Evolutionary conservation across 768 basidiomycete species (phyloP).

Genomic region (Leccinum arenicola): DNA sequence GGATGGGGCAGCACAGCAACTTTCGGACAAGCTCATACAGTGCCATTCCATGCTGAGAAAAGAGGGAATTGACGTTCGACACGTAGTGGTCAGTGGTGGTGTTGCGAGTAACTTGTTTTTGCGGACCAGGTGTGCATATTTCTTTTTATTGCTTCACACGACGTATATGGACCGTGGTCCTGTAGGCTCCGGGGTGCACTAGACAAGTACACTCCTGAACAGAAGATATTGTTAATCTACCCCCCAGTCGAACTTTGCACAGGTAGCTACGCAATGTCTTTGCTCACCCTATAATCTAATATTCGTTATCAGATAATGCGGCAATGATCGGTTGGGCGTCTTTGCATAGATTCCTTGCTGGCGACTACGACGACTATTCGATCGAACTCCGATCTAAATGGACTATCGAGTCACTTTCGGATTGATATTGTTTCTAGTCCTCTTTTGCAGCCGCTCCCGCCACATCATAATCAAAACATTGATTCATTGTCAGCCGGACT

Average conservation of each 20-base stretch:
- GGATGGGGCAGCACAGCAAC: constrained; percentile 62
- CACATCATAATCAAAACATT: not conserved
- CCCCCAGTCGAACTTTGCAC: constrained; percentile 84
- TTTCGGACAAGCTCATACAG: constrained; percentile 65
- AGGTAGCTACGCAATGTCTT: constrained; percentile 41
- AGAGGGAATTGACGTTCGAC: constrained; percentile 42
- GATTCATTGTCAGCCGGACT: too few relatives aligned
- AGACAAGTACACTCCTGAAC: constrained; percentile 23
- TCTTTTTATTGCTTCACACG: not conserved
- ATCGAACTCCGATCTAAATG: constrained; percentile 69
- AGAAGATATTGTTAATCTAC: constrained; percentile 52
- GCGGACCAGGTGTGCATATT: constrained; percentile 50
- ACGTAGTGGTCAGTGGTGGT: constrained; percentile 86
- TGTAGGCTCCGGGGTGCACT: constrained; percentile 35
- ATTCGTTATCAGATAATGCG: constrained; percentile 70
- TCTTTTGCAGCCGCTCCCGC: not conserved
- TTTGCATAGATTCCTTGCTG: constrained; percentile 70
- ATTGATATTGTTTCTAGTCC: not conserved
- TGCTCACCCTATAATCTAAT: not conserved
- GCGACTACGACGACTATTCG: constrained; percentile 59
- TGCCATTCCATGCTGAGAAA: constrained; percentile 41
- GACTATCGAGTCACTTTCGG: constrained; percentile 56
- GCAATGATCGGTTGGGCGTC: constrained; percentile 96
- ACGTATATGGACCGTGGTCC: not conserved
- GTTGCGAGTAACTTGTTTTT: constrained; percentile 86